Base-by-base conservation (phyloP, 2,329 filamentous ascomycete genomes). In the Fusarium praegraminearum region DNA sequence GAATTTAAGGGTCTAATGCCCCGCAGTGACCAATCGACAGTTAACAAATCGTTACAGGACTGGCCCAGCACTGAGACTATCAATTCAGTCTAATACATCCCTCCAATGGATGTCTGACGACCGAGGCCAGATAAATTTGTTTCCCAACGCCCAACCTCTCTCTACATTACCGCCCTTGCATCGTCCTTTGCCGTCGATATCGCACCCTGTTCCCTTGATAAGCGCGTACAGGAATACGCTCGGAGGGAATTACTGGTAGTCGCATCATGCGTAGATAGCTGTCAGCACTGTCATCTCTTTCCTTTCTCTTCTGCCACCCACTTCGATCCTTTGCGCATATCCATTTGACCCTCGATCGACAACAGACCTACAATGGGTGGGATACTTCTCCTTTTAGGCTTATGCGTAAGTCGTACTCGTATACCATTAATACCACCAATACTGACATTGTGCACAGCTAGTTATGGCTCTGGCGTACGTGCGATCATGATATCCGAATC, bases 391-490 rank as follows among this genome's bases (percentile, higher is more conserved):
- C 76, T 83, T 55, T 76, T 83, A 40, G 78, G 76, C 69, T 76
- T 83, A 70, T 80, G 81, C 74, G 81, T 83, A 75, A 72, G 81
- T 80, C 22, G 51, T 30, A 22, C 41, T 22, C 38, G 2, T 24
- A 26, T 33, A 16, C 22, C 22, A 7, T 11, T 36, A 22, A n/a
- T 26, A 68, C 43, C 24, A 64, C 71, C 52, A 44, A 63, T 40
- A 60, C 73, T 77, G 55, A 77, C 69, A 57, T 62, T 43, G 22
- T 36, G 59, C 52, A 56, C 61, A 86, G 85, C 80, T 84, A 76
- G 83, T 88, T 66, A 89, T 89, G 87, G 85, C 86, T 65, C 72
- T 88, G 76, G 85, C 86, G 86, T 88, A 84, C 66, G 85, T 82
- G 53, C 67, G 46, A 62, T 54, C 52, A 32, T 40, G 53, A 60